A percentile compares a stretch with the other conserved stretches of the same genome.
Evolutionary conservation across 75 land plant genomes (phyloP).

Genomic region (Cupressus sempervirens): DNA sequence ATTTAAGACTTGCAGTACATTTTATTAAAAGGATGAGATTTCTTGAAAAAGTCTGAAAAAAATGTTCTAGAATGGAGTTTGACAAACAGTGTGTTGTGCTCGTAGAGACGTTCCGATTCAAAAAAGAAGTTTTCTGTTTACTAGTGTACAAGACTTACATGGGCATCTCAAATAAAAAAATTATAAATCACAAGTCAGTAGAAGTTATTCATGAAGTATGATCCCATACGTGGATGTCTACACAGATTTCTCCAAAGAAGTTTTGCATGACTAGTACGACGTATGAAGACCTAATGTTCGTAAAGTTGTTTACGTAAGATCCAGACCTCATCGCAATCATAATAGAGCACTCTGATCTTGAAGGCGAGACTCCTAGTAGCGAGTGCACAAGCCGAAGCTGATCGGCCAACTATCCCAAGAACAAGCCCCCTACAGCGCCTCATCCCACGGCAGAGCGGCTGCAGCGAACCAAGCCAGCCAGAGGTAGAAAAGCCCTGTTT

Average conservation of each 20-base stretch:
- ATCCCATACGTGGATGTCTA: too few relatives aligned
- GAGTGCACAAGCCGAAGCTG: conserved; percentile 78
- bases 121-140: not conserved
- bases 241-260: too few relatives aligned
- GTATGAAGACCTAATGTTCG: too few relatives aligned
- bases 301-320: conserved; percentile 11
- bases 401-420: conserved; percentile 87
- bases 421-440: conserved; percentile 90
- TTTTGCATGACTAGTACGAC: too few relatives aligned
- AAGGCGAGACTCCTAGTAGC: conserved; percentile 85
- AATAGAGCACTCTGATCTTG: conserved; percentile 87
- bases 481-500: conserved; percentile 66
- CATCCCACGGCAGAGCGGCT: conserved; percentile 95
- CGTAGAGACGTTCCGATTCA: not conserved
- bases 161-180: not conserved
- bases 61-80: not conserved
- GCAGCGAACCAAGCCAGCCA: conserved; percentile 94
- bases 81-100: not conserved
- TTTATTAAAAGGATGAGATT: not conserved
- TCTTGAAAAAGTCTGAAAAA: not conserved
- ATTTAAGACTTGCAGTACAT: not conserved
- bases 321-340: conserved; percentile 52
- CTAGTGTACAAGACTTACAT: not conserved
- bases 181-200: not conserved
- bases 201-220: too few relatives aligned